Evolutionary conservation across 192 early-diverging fungal genomes (phyloP).

Genomic region (Kickxella alabastrina): DNA sequence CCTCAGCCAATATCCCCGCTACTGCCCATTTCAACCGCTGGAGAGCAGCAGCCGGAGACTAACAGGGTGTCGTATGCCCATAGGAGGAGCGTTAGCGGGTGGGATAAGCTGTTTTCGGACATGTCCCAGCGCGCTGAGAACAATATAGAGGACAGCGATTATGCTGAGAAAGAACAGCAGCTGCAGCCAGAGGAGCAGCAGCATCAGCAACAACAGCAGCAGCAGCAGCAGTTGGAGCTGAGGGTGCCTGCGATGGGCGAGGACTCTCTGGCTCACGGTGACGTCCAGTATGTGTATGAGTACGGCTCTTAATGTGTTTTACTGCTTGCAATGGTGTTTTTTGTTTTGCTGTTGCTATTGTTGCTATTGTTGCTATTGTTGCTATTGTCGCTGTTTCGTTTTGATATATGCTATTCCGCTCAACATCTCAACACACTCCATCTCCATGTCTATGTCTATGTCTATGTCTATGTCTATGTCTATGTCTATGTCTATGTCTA

Average conservation of each 20-base stretch:
- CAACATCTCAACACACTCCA: too few relatives aligned
- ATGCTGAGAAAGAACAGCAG: too few relatives aligned
- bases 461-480: too few relatives aligned
- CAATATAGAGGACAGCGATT: slow-evolving; percentile 8
- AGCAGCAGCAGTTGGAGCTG: slow-evolving; percentile 14
- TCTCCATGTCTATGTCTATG: too few relatives aligned
- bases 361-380: too few relatives aligned
- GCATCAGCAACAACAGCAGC: background rate
- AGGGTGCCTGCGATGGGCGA: slow-evolving; percentile 43
- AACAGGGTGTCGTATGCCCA: slow-evolving; percentile 47
- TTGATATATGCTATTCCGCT: slow-evolving; percentile 4
- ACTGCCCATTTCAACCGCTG: too few relatives aligned
- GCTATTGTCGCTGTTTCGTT: background rate
- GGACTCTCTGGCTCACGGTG: slow-evolving; percentile 33
- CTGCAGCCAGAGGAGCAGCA: slow-evolving; percentile 17
- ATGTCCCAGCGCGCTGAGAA: slow-evolving; percentile 36
- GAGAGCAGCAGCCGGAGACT: too few relatives aligned
- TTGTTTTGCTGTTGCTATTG: background rate
- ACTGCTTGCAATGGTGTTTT: background rate
- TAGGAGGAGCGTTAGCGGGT: slow-evolving; percentile 41
- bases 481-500: too few relatives aligned
- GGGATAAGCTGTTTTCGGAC: slow-evolving; percentile 42
- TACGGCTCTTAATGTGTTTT: slow-evolving; percentile 18
- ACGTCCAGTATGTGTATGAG: slow-evolving; percentile 54
- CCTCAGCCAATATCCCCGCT: too few relatives aligned